These are phyloP conservation scores for Cutaneotrichosporon sp. DNA, from an alignment of 1,284 basidiomycete species.

Conservation along the genomic window DNA sequence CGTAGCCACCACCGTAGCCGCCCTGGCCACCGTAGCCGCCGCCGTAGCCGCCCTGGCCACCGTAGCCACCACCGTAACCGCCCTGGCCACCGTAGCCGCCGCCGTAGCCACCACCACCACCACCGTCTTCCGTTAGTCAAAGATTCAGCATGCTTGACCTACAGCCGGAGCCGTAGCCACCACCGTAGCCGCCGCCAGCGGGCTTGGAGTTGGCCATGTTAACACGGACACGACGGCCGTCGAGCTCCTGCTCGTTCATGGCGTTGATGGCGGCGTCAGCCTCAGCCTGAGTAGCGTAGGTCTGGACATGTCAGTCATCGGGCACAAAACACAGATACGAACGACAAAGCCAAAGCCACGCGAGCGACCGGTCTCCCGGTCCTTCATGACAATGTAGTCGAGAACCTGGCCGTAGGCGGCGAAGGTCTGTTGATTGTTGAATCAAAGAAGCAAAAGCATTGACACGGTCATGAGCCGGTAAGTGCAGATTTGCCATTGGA, in stretches of 20 bases:
- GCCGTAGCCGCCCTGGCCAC: constrained; percentile 36
- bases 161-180: constrained; percentile 46
- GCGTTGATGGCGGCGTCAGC: constrained; percentile 71
- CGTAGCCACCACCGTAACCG: constrained; percentile 37
- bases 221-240: constrained; percentile 82
- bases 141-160: constrained; percentile 12
- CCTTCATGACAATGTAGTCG: constrained; percentile 88
- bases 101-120: constrained; percentile 32
- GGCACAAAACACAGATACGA: constrained; percentile 20
- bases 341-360: constrained; percentile 92
- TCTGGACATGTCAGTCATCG: constrained; percentile 41
- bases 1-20: constrained; percentile 46
- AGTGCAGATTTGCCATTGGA: neutral
- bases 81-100: constrained; percentile 45
- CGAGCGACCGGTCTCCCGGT: constrained; percentile 92
- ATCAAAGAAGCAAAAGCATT: constrained; percentile 1
- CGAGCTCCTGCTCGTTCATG: constrained; percentile 88
- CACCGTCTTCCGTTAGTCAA: constrained; percentile 21
- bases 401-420: constrained; percentile 45
- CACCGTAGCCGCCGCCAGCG: constrained; percentile 53
- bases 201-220: constrained; percentile 88
- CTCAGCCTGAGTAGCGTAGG: constrained; percentile 61
- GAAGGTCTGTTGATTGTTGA: constrained; percentile 38
- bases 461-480: constrained; percentile 2
- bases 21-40: constrained; percentile 34